Percentiles rank a stretch among this genome's conserved stretches.
Evolutionary conservation across 495 filamentous ascomycete genomes (phyloP).

Genomic region (Bathelium albidoporum): DNA sequence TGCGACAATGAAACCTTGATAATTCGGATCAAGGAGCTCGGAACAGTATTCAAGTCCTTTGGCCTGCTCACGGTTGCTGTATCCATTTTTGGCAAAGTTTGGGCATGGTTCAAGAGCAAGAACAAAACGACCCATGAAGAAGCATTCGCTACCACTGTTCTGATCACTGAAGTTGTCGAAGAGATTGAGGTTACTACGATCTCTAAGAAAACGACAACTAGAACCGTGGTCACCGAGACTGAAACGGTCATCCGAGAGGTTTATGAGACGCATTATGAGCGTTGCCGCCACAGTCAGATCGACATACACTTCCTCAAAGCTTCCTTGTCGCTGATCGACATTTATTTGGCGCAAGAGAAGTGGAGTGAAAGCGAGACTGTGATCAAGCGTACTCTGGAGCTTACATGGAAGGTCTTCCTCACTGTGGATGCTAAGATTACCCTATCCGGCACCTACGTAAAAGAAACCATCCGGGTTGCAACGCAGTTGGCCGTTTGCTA

Average conservation of each 20-base stretch:
- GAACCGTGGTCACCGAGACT: not conserved
- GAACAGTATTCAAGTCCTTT: not conserved
- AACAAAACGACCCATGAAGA: not conserved
- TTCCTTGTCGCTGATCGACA: not conserved
- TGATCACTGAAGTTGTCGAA: not conserved
- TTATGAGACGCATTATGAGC: conserved; percentile 2
- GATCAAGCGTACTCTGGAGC: not conserved
- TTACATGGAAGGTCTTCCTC: not conserved
- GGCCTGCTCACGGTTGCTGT: not conserved
- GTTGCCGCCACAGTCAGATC: not conserved
- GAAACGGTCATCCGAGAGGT: not conserved
- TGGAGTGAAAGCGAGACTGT: conserved; percentile 1
- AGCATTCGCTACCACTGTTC: not conserved
- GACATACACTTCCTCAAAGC: conserved; percentile 1
- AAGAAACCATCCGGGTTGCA: not conserved
- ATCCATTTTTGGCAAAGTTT: not conserved
- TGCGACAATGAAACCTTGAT: not conserved
- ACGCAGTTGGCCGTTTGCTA: not conserved
- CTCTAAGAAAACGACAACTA: not conserved
- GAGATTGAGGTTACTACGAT: not conserved
- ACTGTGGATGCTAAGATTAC: conserved; percentile 2
- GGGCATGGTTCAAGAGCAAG: conserved; percentile 1
- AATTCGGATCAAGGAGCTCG: not conserved
- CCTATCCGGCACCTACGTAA: not conserved
- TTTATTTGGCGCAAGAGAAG: not conserved